phyloP scores from a whole-genome alignment of 176 grass and related monocot genomes.

The Cenchrus fungigraminus region DNA sequence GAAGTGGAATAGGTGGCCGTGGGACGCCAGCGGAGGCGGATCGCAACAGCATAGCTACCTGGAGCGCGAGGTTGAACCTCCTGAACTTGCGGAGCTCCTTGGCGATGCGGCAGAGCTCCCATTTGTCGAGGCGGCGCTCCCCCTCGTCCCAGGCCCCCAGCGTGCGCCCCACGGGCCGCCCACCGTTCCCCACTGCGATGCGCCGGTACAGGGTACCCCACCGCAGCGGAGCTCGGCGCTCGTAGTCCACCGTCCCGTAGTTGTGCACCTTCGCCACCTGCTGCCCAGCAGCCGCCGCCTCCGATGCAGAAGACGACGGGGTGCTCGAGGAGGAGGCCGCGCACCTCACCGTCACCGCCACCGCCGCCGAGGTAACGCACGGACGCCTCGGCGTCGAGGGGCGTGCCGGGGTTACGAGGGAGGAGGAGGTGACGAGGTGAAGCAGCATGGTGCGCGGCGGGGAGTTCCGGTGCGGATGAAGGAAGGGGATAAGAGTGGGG shows the following conservation, averaged over 20 bases:
- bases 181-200: slow-evolving; percentile 52
- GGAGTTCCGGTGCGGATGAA: slow-evolving; percentile 19
- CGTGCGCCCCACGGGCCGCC: slow-evolving; percentile 35
- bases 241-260: slow-evolving; percentile 76
- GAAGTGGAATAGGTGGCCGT: neutral
- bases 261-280: slow-evolving; percentile 71
- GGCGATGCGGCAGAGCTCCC: slow-evolving; percentile 75
- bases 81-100: slow-evolving; percentile 89
- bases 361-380: neutral
- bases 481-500: slow-evolving; percentile 38
- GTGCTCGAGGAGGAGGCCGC: slow-evolving; percentile 35
- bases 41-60: slow-evolving; percentile 42
- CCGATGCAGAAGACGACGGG: neutral
- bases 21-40: neutral
- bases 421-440: slow-evolving; percentile 41
- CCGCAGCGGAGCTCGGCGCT: slow-evolving; percentile 52
- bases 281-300: slow-evolving; percentile 28
- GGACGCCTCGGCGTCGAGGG: slow-evolving; percentile 14
- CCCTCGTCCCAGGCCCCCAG: slow-evolving; percentile 71
- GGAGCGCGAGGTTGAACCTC: slow-evolving; percentile 67
- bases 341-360: slow-evolving; percentile 17
- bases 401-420: neutral
- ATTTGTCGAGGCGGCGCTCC: slow-evolving; percentile 75
- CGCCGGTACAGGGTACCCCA: slow-evolving; percentile 79
- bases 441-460: slow-evolving; percentile 56